Percentiles rank a stretch among this genome's conserved stretches.
Evolutionary conservation across 2,329 filamentous ascomycete genomes (phyloP).

Genomic region (Fusarium sp.): DNA sequence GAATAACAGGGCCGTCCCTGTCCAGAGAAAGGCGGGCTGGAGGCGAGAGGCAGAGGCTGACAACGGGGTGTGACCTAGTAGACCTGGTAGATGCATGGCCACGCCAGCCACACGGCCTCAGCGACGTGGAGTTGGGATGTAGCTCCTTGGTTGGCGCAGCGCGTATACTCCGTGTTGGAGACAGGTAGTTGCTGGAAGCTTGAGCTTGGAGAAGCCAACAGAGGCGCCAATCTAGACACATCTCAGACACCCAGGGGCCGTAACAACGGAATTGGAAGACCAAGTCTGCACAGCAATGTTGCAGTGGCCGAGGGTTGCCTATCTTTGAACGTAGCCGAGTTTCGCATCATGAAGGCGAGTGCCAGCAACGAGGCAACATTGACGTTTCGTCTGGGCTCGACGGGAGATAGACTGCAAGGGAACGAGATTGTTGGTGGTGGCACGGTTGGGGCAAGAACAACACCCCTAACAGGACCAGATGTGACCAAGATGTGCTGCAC

Average conservation of each 20-base stretch:
- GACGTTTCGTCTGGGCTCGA: neutral
- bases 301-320: neutral
- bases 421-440: neutral
- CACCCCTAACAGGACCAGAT: neutral
- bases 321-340: neutral
- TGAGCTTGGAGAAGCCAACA: neutral
- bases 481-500: neutral
- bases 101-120: constrained; percentile 14
- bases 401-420: neutral
- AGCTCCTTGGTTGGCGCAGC: neutral
- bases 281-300: neutral
- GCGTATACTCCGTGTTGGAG: neutral
- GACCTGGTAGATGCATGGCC: constrained; percentile 10
- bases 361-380: neutral
- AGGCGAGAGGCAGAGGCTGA: constrained; percentile 8
- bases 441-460: neutral
- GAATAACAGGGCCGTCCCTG: constrained; percentile 14
- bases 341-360: neutral
- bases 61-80: constrained; percentile 12
- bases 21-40: constrained; percentile 4
- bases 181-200: neutral
- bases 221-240: neutral
- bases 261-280: neutral
- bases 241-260: neutral
- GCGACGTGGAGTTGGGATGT: constrained; percentile 8